These are phyloP conservation scores for Pyrus bretschneideri DNA, from an alignment of 306 rosid species.

Conservation along the genomic window DNA sequence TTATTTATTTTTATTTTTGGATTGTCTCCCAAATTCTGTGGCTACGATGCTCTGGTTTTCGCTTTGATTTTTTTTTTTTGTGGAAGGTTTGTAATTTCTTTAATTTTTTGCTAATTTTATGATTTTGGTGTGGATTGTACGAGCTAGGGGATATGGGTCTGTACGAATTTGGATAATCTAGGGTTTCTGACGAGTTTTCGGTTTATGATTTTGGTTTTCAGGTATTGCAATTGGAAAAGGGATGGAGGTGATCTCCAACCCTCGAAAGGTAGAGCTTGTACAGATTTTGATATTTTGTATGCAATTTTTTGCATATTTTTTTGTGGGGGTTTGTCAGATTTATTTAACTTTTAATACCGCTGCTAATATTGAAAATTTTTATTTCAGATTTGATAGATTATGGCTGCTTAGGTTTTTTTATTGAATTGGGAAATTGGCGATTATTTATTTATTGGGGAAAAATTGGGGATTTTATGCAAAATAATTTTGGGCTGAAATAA, in stretches of 20 bases:
- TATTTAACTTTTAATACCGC: background rate
- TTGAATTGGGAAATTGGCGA: constrained; percentile 1
- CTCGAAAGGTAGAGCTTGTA: background rate
- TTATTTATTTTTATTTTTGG: background rate
- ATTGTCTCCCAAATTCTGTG: background rate
- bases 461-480: constrained; percentile 1
- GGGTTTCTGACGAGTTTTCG: background rate
- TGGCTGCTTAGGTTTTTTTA: background rate
- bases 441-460: background rate
- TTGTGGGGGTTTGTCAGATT: background rate
- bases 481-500: background rate
- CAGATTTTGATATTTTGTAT: background rate
- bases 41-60: constrained; percentile 4
- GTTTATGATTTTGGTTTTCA: background rate
- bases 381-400: constrained; percentile 13
- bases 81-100: background rate
- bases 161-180: background rate
- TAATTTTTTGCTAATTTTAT: too few relatives aligned
- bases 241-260: background rate
- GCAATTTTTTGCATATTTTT: background rate
- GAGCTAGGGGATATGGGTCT: background rate
- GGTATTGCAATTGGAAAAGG: background rate
- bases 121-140: background rate
- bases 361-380: background rate
- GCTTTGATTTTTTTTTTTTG: background rate